These are phyloP conservation scores for Penicillium sp. DNA, from an alignment of 2,329 filamentous ascomycete genomes.

Conservation along the genomic window DNA sequence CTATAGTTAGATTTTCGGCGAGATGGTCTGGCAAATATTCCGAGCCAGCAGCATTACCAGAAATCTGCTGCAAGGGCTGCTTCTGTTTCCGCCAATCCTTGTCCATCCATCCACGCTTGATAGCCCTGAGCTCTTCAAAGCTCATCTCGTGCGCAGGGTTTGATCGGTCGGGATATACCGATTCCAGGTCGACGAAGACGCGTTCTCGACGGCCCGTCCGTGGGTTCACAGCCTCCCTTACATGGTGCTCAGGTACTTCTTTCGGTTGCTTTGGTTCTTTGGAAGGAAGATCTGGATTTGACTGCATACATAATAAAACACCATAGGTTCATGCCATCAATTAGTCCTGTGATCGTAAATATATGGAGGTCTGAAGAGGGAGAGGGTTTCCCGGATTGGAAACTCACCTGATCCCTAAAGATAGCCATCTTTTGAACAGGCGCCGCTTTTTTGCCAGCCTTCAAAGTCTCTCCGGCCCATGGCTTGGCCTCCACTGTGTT, in stretches of 20 bases:
- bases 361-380: constrained; percentile 55
- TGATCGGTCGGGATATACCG: constrained; percentile 77
- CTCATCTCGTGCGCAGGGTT: constrained; percentile 74
- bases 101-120: constrained; percentile 66
- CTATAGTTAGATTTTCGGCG: constrained; percentile 34
- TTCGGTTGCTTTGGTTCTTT: constrained; percentile 45
- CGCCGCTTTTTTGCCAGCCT: constrained; percentile 79
- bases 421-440: constrained; percentile 80
- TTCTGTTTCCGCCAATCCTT: constrained; percentile 53
- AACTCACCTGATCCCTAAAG: constrained; percentile 94
- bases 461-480: constrained; percentile 89
- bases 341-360: constrained; percentile 98
- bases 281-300: constrained; percentile 41
- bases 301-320: constrained; percentile 55
- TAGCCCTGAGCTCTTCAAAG: constrained; percentile 88
- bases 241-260: constrained; percentile 69
- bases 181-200: constrained; percentile 82
- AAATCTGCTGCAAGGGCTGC: constrained; percentile 59
- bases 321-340: constrained; percentile 54
- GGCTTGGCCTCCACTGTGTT: constrained; percentile 83
- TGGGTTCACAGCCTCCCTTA: constrained; percentile 80
- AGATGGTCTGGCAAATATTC: constrained; percentile 30
- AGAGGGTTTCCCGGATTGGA: constrained; percentile 32
- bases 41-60: constrained; percentile 32
- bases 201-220: constrained; percentile 80